Evolutionary conservation across 2,329 filamentous ascomycete genomes (phyloP).

Genomic region (Pseudogymnoascus sp.): DNA sequence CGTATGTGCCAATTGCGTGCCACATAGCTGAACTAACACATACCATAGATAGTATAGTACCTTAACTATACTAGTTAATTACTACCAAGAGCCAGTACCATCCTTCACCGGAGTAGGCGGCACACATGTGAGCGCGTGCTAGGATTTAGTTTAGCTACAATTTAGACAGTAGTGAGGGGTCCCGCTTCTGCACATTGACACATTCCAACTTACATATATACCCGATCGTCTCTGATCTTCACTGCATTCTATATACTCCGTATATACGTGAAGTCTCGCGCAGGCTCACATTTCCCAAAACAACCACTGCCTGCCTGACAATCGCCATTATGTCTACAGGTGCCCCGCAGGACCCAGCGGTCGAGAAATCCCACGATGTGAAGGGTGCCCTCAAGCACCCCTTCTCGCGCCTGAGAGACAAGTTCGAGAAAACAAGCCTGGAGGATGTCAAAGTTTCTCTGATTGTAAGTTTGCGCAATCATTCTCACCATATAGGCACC

Average conservation of each 20-base stretch:
- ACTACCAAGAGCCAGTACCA: neutral
- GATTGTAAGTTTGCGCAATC: conserved; percentile 22
- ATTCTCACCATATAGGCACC: neutral
- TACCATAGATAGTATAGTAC: neutral
- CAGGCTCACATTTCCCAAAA: neutral
- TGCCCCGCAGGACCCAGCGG: conserved; percentile 2
- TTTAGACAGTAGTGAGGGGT: neutral
- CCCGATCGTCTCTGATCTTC: neutral
- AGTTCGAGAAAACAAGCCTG: conserved; percentile 45
- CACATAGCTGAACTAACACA: neutral
- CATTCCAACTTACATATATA: neutral
- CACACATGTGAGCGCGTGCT: conserved; percentile 4
- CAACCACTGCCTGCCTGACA: neutral
- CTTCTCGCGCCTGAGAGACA: conserved; percentile 32
- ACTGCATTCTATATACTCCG: neutral
- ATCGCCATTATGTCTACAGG: conserved; percentile 5
- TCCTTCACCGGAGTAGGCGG: neutral
- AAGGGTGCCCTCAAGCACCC: conserved; percentile 43
- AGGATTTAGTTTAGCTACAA: neutral
- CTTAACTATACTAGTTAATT: neutral
- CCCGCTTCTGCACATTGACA: conserved; percentile 3
- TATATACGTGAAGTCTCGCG: neutral
- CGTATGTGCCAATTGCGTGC: neutral
- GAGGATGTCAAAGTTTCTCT: conserved; percentile 51
- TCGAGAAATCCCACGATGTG: conserved; percentile 24